Percentiles rank a stretch among this genome's conserved stretches.
phyloP scores from a whole-genome alignment of 2,329 filamentous ascomycete species.

The Phoma sp. region DNA sequence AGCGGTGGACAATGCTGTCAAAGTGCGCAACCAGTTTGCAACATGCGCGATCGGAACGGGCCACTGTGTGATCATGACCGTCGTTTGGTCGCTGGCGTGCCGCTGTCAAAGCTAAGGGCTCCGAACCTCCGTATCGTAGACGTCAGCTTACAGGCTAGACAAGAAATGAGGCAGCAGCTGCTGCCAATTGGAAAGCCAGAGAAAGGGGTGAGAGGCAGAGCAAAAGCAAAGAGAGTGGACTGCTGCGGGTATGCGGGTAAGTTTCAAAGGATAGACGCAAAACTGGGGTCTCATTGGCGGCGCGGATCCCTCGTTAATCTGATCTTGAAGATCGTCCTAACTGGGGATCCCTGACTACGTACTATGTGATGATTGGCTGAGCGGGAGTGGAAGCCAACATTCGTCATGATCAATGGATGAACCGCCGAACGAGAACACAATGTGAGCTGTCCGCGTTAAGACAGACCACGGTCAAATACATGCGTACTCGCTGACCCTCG shows the following conservation, averaged over 20 bases:
- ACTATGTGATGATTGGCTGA: not conserved
- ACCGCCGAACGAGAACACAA: slow-evolving; percentile 8
- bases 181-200: slow-evolving; percentile 22
- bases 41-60: slow-evolving; percentile 19
- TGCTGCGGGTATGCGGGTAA: slow-evolving; percentile 32
- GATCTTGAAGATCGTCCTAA: slow-evolving; percentile 36
- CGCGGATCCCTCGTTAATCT: slow-evolving; percentile 47
- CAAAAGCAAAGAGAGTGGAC: slow-evolving; percentile 24
- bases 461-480: slow-evolving; percentile 8
- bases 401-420: not conserved
- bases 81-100: slow-evolving; percentile 31
- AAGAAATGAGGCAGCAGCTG: slow-evolving; percentile 21
- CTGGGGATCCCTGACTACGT: slow-evolving; percentile 32
- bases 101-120: slow-evolving; percentile 36
- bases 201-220: slow-evolving; percentile 22
- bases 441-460: slow-evolving; percentile 2
- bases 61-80: slow-evolving; percentile 25
- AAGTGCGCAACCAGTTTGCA: slow-evolving; percentile 6
- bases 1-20: slow-evolving; percentile 7
- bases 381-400: not conserved
- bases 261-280: slow-evolving; percentile 34
- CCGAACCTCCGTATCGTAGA: slow-evolving; percentile 17
- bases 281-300: slow-evolving; percentile 37
- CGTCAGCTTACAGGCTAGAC: slow-evolving; percentile 18
- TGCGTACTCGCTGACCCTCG: slow-evolving; percentile 32